Evolutionary conservation across 345 rosid genomes (phyloP).

Genomic region (Lepidium sativum): DNA sequence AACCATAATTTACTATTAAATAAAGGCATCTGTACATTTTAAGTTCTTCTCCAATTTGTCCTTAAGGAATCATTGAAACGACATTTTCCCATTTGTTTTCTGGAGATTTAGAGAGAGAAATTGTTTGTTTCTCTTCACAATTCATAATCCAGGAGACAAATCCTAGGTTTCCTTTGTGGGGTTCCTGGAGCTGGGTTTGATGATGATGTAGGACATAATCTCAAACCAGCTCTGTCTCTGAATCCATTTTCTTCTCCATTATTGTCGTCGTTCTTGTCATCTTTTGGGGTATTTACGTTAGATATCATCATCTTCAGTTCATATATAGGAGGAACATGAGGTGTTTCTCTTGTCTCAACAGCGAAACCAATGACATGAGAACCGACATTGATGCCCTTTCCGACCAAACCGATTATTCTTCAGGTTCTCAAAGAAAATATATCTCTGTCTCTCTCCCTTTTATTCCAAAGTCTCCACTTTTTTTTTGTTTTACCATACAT

Average conservation of each 20-base stretch:
- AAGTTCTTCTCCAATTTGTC: neutral
- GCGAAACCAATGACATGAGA: conserved; percentile 38
- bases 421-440: conserved; percentile 33
- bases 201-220: no score
- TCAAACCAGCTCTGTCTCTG: conserved; percentile 21
- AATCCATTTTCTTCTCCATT: neutral
- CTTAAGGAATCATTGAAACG: no score
- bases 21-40: neutral
- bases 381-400: conserved; percentile 51
- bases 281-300: neutral
- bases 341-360: conserved; percentile 69
- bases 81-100: no score
- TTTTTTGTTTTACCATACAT: neutral
- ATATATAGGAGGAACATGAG: conserved; percentile 31
- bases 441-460: no score
- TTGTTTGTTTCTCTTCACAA: neutral
- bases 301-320: neutral
- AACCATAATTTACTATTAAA: neutral
- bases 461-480: neutral
- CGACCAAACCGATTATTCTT: conserved; percentile 27
- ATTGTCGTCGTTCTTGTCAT: no score
- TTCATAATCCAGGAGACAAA: conserved; percentile 3
- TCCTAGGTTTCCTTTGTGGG: neutral
- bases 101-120: no score
- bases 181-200: conserved; percentile 20